These are phyloP conservation scores for Exsudoporus frostii DNA, from an alignment of 768 basidiomycete species.

Conservation along the genomic window DNA sequence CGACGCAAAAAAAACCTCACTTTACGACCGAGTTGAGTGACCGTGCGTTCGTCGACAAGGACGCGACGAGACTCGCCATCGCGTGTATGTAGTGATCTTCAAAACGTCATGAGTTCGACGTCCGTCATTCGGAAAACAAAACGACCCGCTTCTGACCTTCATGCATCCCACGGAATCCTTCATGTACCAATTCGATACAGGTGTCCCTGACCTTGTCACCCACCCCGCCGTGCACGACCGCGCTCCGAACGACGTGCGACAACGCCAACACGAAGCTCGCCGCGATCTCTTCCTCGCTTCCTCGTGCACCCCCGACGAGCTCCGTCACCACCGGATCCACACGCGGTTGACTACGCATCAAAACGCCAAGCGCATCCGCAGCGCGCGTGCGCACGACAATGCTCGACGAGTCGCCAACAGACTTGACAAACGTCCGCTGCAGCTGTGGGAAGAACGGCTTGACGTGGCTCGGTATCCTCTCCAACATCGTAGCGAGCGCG, in stretches of 20 bases:
- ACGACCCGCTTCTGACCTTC: slow-evolving; percentile 44
- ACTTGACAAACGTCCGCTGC: slow-evolving; percentile 95
- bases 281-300: slow-evolving; percentile 66
- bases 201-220: slow-evolving; percentile 72
- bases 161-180: slow-evolving; percentile 72
- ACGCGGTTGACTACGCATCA: slow-evolving; percentile 88
- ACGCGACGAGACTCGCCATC: slow-evolving; percentile 57
- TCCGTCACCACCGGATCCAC: slow-evolving; percentile 96
- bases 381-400: slow-evolving; percentile 77
- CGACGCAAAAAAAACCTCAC: slow-evolving; percentile 43
- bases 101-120: not conserved
- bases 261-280: slow-evolving; percentile 75
- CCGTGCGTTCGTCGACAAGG: slow-evolving; percentile 59
- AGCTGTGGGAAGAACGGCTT: slow-evolving; percentile 99
- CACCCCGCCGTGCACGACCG: slow-evolving; percentile 56
- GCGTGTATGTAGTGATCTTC: slow-evolving; percentile 70
- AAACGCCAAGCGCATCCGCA: slow-evolving; percentile 77
- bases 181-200: slow-evolving; percentile 70
- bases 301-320: slow-evolving; percentile 59
- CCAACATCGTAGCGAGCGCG: slow-evolving; percentile 82
- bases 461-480: slow-evolving; percentile 82
- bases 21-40: slow-evolving; percentile 63
- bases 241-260: slow-evolving; percentile 69
- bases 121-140: fast-evolving
- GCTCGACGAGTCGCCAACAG: slow-evolving; percentile 76